Percentiles rank a stretch among this genome's conserved stretches.
Conservation (phyloP, 2,329 filamentous ascomycete species). For the Fusarium papillatum region DNA sequence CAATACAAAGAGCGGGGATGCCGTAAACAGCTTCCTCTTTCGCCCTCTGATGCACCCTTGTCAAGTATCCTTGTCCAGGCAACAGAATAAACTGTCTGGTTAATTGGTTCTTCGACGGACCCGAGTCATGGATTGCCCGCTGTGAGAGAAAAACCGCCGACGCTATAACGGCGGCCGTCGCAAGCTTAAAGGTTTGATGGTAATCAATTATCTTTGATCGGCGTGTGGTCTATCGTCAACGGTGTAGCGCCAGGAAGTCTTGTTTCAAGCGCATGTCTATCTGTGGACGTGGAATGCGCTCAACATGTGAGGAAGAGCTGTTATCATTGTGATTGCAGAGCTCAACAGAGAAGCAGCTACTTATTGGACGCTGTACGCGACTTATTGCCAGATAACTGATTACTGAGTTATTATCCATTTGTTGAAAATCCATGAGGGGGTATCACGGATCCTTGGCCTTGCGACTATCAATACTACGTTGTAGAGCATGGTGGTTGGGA, state of each 20-base stretch:
- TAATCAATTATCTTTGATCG: neutral
- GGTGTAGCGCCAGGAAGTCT: neutral
- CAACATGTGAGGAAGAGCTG: neutral
- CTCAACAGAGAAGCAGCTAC: neutral
- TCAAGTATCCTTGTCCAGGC: neutral
- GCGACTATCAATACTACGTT: neutral
- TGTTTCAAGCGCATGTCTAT: neutral
- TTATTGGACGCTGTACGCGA: neutral
- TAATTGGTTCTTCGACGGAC: neutral
- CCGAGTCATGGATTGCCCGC: neutral
- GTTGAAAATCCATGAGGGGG: neutral
- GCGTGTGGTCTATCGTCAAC: neutral
- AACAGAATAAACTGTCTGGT: neutral
- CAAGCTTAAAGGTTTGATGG: neutral
- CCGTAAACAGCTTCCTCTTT: slow-evolving; percentile 1
- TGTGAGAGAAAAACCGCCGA: neutral
- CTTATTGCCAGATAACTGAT: neutral
- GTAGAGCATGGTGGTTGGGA: neutral
- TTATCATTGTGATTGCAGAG: neutral
- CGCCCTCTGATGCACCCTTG: neutral
- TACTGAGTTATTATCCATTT: neutral
- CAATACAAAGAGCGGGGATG: neutral
- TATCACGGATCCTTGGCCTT: neutral
- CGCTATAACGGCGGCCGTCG: neutral
- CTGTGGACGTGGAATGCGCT: neutral